These are phyloP conservation scores for Amborella trichopoda DNA, from an alignment of 164 flowering plant species.

Conservation along the genomic window DNA sequence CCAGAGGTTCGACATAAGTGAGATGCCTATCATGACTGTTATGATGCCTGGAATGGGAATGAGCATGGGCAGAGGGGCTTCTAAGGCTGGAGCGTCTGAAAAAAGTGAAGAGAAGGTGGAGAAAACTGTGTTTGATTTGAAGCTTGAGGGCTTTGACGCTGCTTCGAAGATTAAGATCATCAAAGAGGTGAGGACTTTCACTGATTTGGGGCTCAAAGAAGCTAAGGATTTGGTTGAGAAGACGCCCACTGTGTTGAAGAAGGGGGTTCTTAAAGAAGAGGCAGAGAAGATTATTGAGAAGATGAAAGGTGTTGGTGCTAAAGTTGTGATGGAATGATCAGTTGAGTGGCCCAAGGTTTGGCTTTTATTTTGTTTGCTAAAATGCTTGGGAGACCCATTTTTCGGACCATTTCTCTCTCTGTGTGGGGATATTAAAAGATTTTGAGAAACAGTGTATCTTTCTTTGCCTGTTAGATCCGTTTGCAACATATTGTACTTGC, in stretches of 20 bases:
- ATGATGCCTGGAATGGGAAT: conserved; percentile 89
- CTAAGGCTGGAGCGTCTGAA: conserved; percentile 23
- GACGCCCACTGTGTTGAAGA: conserved; percentile 23
- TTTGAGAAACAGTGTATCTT: no score
- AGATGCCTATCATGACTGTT: conserved; percentile 68
- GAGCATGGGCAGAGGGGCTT: conserved; percentile 5
- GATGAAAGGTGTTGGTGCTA: conserved; percentile 23
- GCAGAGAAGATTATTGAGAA: conserved; percentile 25
- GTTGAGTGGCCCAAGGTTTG: no score
- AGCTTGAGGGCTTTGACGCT: conserved; percentile 73
- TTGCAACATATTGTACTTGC: no score
- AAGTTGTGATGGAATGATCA: conserved; percentile 25
- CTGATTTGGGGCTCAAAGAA: conserved; percentile 36
- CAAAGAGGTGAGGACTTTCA: conserved; percentile 80
- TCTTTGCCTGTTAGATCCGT: no score
- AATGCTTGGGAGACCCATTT: no score
- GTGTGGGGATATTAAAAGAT: no score
- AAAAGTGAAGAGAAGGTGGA: conserved; percentile 55
- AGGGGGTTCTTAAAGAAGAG: conserved; percentile 24
- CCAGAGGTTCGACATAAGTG: conserved; percentile 39
- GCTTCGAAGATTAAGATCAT: conserved; percentile 79
- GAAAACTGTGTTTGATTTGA: conserved; percentile 82
- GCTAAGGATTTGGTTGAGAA: conserved; percentile 34
- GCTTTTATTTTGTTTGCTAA: no score
- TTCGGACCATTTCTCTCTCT: no score